Base-by-base conservation (phyloP, 2,329 filamentous ascomycete genomes). In the Seiridium cupressi region DNA sequence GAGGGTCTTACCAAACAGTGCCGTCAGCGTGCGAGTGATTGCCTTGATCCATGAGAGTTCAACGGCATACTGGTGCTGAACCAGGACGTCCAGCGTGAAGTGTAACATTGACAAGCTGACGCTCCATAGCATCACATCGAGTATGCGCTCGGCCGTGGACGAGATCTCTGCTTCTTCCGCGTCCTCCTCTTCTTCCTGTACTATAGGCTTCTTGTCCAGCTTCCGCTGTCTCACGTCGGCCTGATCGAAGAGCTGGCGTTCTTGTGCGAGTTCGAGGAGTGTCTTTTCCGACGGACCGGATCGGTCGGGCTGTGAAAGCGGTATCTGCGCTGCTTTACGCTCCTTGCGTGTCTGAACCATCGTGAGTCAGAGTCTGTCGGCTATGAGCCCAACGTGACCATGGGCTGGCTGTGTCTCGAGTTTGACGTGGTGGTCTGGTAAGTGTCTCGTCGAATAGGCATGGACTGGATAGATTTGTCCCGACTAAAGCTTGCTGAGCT, bases 31-130 rank as follows among this genome's bases (percentile, higher is more conserved):
- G 51, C 89, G 81, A 55, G 69, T 68, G 10, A 80, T 65, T 3
- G 92, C 81, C 32, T 78, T 73, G 1, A 69, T 60, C 87, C 88
- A 92, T 3, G 81, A 71, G 2, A 93, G 80, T 2, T 86, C 81
- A 63, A 87, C 80, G n/a, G 86, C 85, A 68, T 92, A 95, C 74
- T 95, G 91, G 66, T 89, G 83, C 72, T 92, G 89, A 31, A 93
- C 90, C 9, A 95, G 79, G 44, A 93, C 87, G 70, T 94, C 91
- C 57, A 95, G 81, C 0, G 89, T 92, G 66, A 93, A 88, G 71
- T 94, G 90, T 55, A 93, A 75, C 79, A 88, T 90, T 10, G 85
- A 80, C 67, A 95, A 75, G 63, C 86, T 87, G 9, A 85, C 75
- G 5, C 79, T 81, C 83, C 84, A 89, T 32, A 89, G 75, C 3